Evolutionary conservation across 2,329 filamentous ascomycete species (phyloP).

Genomic region (Trichoderma pleuroti): DNA sequence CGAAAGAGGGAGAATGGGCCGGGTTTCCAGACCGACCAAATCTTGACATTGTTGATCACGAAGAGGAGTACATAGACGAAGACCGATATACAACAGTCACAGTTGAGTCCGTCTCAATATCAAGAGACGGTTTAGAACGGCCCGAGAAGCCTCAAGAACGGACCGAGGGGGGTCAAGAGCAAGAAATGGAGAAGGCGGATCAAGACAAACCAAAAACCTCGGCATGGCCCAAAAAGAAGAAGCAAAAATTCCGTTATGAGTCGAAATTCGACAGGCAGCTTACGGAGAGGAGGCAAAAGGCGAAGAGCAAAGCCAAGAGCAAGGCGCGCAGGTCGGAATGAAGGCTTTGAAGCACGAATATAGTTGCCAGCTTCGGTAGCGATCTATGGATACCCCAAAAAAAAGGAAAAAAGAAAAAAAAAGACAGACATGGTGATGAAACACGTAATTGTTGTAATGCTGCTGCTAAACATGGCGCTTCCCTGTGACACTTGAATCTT

Average conservation of each 20-base stretch:
- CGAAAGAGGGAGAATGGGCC: constrained; percentile 59
- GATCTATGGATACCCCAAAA: constrained; percentile 33
- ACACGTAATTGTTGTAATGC: constrained; percentile 28
- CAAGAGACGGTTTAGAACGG: constrained; percentile 67
- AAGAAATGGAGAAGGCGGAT: constrained; percentile 27
- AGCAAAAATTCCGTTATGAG: constrained; percentile 91
- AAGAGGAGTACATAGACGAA: constrained; percentile 95
- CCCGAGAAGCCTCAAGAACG: constrained; percentile 39
- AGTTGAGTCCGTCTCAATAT: constrained; percentile 81
- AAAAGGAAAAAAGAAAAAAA: constrained; percentile 28
- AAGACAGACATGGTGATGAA: constrained; percentile 27
- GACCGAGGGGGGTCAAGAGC: constrained; percentile 34
- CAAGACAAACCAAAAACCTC: constrained; percentile 31
- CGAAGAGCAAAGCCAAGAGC: constrained; percentile 61
- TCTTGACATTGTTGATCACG: constrained; percentile 63
- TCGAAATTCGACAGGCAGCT: constrained; percentile 79
- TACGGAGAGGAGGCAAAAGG: constrained; percentile 65
- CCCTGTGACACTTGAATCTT: constrained; percentile 27
- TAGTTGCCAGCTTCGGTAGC: constrained; percentile 4
- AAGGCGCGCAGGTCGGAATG: constrained; percentile 29
- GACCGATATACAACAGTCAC: constrained; percentile 95
- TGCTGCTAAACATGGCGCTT: constrained; percentile 31
- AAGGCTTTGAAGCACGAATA: background rate
- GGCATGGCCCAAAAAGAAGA: constrained; percentile 67
- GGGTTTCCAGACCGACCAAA: constrained; percentile 56